phyloP scores from a whole-genome alignment of 257 asterid genomes.

The Plantago major region DNA sequence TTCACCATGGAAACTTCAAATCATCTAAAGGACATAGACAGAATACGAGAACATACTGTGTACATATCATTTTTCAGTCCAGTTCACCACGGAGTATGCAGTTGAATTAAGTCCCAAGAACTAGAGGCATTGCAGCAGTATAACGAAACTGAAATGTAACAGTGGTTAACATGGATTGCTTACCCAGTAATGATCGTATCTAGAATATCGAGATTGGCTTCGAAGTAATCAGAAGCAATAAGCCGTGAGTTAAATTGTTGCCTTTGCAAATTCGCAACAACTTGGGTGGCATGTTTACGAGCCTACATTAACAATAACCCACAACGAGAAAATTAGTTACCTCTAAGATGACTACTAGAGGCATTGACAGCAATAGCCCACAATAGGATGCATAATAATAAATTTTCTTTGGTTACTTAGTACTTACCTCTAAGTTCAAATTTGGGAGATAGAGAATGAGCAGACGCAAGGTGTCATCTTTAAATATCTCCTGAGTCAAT shows the following conservation, averaged over 20 bases:
- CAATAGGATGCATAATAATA: constrained; percentile 1
- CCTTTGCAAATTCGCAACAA: constrained; percentile 88
- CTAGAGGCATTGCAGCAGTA: background rate
- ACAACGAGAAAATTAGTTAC: constrained; percentile 6
- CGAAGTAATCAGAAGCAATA: constrained; percentile 82
- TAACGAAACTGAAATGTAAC: background rate
- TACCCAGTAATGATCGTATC: constrained; percentile 69
- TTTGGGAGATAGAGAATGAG: constrained; percentile 67
- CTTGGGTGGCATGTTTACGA: constrained; percentile 82
- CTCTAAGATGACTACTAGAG: too few relatives aligned
- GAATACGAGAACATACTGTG: background rate
- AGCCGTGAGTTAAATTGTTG: constrained; percentile 61
- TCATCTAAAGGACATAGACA: background rate
- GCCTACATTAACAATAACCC: constrained; percentile 35
- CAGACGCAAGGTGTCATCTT: constrained; percentile 54
- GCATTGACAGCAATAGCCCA: constrained; percentile 11
- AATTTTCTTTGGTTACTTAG: too few relatives aligned
- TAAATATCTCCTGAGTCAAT: constrained; percentile 68
- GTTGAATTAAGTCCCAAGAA: background rate
- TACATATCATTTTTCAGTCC: too few relatives aligned
- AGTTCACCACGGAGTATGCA: background rate
- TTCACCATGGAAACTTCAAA: background rate
- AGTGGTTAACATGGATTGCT: constrained; percentile 24
- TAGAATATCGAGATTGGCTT: constrained; percentile 69
- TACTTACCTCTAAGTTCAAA: constrained; percentile 67